These are phyloP conservation scores for Fusarium chaquense DNA, from an alignment of 2,329 filamentous ascomycete genomes.

Conservation along the genomic window DNA sequence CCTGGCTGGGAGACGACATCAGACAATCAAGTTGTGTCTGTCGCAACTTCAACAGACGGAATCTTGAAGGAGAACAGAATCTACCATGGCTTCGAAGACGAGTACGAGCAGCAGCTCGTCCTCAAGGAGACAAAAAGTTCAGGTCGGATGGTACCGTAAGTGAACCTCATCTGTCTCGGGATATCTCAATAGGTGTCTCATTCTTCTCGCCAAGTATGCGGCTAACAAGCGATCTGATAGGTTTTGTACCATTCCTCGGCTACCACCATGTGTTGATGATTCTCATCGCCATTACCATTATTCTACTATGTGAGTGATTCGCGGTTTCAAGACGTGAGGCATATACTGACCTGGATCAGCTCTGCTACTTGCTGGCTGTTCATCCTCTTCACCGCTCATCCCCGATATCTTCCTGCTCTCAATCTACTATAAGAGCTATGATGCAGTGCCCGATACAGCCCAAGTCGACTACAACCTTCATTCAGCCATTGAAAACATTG, in stretches of 20 bases:
- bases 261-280: constrained; percentile 96
- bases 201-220: constrained; percentile 2
- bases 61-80: constrained; percentile 33
- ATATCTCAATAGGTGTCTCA: constrained; percentile 32
- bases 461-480: constrained; percentile 93
- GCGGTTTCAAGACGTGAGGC: not conserved
- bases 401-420: constrained; percentile 97
- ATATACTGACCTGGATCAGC: constrained; percentile 63
- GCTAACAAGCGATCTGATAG: constrained; percentile 54
- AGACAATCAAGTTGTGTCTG: constrained; percentile 32
- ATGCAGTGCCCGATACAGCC: constrained; percentile 82
- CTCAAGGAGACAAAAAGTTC: constrained; percentile 54
- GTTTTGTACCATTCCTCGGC: constrained; percentile 76
- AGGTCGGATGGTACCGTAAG: constrained; percentile 64
- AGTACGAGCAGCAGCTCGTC: constrained; percentile 44
- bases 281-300: constrained; percentile 91
- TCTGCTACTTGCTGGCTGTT: constrained; percentile 92
- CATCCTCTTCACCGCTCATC: constrained; percentile 93
- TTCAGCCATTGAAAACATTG: constrained; percentile 88
- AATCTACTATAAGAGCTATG: constrained; percentile 94
- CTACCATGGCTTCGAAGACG: constrained; percentile 45
- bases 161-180: constrained; percentile 32
- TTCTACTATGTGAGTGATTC: constrained; percentile 85
- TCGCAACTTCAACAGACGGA: constrained; percentile 19
- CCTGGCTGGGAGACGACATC: constrained; percentile 44